phyloP scores from a whole-genome alignment of 1,139 yeast genomes.

The Yamadazyma blattariae region DNA sequence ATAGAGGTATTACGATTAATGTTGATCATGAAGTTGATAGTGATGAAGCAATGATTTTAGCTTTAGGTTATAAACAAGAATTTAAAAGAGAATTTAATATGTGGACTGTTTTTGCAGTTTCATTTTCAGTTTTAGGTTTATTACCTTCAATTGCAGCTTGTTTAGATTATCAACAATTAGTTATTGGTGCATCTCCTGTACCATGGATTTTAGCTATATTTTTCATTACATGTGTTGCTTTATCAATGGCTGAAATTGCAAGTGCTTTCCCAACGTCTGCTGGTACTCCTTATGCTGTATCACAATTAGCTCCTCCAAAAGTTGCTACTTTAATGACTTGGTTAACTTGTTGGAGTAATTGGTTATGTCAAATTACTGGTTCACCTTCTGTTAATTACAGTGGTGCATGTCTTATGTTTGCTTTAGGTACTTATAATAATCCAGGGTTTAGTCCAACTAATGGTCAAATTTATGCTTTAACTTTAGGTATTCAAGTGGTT shows the following conservation, averaged over 20 bases:
- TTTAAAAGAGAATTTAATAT: conserved; percentile 66
- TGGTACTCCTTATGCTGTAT: conserved; percentile 50
- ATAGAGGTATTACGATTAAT: conserved; percentile 36
- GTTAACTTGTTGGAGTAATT: conserved; percentile 59
- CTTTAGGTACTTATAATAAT: conserved; percentile 40
- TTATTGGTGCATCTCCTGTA: conserved; percentile 50
- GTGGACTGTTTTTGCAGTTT: conserved; percentile 63
- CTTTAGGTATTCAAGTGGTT: conserved; percentile 50
- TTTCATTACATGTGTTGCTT: conserved; percentile 50
- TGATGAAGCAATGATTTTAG: conserved; percentile 58
- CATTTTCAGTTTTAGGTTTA: conserved; percentile 70
- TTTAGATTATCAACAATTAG: conserved; percentile 52
- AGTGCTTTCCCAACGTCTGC: conserved; percentile 47
- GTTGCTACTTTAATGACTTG: conserved; percentile 56
- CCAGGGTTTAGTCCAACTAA: conserved; percentile 38
- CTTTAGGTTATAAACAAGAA: conserved; percentile 73
- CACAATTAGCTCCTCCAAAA: conserved; percentile 52
- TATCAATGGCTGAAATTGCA: conserved; percentile 47
- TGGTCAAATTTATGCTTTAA: conserved; percentile 51
- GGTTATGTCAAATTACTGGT: conserved; percentile 40
- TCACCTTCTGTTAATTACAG: conserved; percentile 65
- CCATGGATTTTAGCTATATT: conserved; percentile 54
- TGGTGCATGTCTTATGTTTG: conserved; percentile 59
- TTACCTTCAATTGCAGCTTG: conserved; percentile 68
- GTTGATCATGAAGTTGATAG: conserved; percentile 45